These are phyloP conservation scores for Wallacemonas sp. DNA, from an alignment of 208 protist genomes.

Conservation along the genomic window DNA sequence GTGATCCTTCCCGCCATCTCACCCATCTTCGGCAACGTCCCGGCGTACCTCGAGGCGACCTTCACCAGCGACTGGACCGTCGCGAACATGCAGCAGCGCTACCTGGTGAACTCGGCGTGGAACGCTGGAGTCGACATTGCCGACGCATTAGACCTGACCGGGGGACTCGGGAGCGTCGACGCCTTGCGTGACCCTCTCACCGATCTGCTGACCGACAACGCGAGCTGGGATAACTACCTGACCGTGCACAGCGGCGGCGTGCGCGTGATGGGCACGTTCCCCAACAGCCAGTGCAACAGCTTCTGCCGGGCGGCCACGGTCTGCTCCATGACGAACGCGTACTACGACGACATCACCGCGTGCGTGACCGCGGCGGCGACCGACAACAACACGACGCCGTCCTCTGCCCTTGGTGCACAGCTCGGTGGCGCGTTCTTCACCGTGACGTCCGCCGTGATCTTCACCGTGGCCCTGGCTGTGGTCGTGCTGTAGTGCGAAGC, in stretches of 20 bases:
- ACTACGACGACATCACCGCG: constrained; percentile 32
- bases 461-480: too few relatives aligned
- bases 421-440: constrained; percentile 34
- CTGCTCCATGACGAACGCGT: constrained; percentile 52
- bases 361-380: constrained; percentile 36
- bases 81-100: constrained; percentile 49
- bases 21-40: constrained; percentile 61
- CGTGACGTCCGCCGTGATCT: constrained; percentile 51
- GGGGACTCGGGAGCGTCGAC: constrained; percentile 23
- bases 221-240: constrained; percentile 49
- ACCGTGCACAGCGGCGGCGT: constrained; percentile 46
- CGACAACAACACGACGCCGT: too few relatives aligned
- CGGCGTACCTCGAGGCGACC: constrained; percentile 66
- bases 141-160: constrained; percentile 27
- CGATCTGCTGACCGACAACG: constrained; percentile 29
- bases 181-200: constrained; percentile 21
- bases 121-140: constrained; percentile 28
- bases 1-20: constrained; percentile 69
- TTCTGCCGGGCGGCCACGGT: constrained; percentile 56
- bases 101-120: constrained; percentile 34
- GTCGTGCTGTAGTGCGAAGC: too few relatives aligned
- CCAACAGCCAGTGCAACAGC: constrained; percentile 25
- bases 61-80: constrained; percentile 42
- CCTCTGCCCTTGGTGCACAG: constrained; percentile 19
- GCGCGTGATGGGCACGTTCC: constrained; percentile 31